Evolutionary conservation across 305 asterid species (phyloP), one percentile per base, ranked within the genome.

Genomic region (Fraxinus floribunda): DNA sequence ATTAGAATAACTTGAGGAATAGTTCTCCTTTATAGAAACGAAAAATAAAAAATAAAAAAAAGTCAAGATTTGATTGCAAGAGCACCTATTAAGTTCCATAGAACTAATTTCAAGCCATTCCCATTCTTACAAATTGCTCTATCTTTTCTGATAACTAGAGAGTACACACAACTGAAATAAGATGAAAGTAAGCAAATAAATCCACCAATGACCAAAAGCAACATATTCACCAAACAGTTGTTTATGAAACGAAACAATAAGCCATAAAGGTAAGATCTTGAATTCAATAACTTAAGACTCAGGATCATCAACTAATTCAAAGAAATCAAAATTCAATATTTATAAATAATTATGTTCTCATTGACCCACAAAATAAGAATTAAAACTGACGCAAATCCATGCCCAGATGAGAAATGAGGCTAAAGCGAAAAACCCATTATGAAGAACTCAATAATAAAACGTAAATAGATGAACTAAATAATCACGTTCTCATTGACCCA

Each of bases 401-500:
- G 77, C 85, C 86, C 82, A 81, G 71, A 64, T 71, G 78, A 79
- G 55, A 46, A 49, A 74, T 29, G 71, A 80, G 77, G 77, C 77
- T 77, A 84, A 72, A 13, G 79, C 57, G 22, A 68, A 81, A 75
- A 32, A 74, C 84, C 86, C 87, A 46, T 13, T 13, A 46, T 46
- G 2, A 46, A 13, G 18, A 62, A 73, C 26, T 20, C 41, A 32
- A 76, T 41, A 79, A 18, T 26, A 34, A 41, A 62, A 75, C 16
- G 68, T 57, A 35, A 82, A 79, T 35, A 11, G 57, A 46, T 3
- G 38, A 73, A 79, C 44, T n/a, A 74, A 38, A n/a, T 62, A 84
- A 84, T 34, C 2, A 72, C 57, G 55, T 26, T 66, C 0, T 39
- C 9, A 13, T 20, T 10, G 73, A 41, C 52, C 30, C 82, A 15